A percentile compares a stretch with the other conserved stretches of the same genome.
phyloP scores from a whole-genome alignment of 116 monocot species.

The Cymodocea nodosa region DNA sequence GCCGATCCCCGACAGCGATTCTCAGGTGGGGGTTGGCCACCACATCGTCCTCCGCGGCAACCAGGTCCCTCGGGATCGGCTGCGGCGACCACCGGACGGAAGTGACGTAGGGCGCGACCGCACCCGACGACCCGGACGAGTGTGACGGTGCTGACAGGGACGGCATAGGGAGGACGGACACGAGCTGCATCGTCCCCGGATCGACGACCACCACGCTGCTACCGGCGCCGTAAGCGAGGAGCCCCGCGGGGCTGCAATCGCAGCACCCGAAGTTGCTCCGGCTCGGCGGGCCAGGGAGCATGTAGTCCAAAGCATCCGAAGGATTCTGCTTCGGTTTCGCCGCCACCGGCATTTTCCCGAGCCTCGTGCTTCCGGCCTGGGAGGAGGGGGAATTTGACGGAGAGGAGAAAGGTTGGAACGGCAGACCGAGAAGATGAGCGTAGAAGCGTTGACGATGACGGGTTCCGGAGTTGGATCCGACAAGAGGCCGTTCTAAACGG shows the following conservation, averaged over 20 bases:
- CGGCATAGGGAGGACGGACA: slow-evolving; percentile 81
- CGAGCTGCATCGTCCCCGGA: slow-evolving; percentile 65
- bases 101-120: slow-evolving; percentile 80
- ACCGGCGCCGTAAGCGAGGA: slow-evolving; percentile 78
- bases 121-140: slow-evolving; percentile 37
- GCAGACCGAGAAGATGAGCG: no score
- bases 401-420: no score
- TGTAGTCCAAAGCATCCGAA: background rate
- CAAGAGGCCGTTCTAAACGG: no score
- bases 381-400: no score
- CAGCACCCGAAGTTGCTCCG: slow-evolving; percentile 3
- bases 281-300: slow-evolving; percentile 6
- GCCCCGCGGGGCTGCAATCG: slow-evolving; percentile 6
- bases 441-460: no score
- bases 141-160: slow-evolving; percentile 10
- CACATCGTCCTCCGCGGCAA: slow-evolving; percentile 30
- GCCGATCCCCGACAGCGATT: slow-evolving; percentile 84
- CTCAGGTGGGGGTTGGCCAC: slow-evolving; percentile 43
- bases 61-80: slow-evolving; percentile 37
- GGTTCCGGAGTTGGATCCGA: no score
- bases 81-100: slow-evolving; percentile 70
- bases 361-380: no score
- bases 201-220: slow-evolving; percentile 63
- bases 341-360: no score
- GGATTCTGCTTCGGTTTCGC: no score